Conservation (phyloP, 495 filamentous ascomycete species). For the Trypethelium eluteriae region DNA sequence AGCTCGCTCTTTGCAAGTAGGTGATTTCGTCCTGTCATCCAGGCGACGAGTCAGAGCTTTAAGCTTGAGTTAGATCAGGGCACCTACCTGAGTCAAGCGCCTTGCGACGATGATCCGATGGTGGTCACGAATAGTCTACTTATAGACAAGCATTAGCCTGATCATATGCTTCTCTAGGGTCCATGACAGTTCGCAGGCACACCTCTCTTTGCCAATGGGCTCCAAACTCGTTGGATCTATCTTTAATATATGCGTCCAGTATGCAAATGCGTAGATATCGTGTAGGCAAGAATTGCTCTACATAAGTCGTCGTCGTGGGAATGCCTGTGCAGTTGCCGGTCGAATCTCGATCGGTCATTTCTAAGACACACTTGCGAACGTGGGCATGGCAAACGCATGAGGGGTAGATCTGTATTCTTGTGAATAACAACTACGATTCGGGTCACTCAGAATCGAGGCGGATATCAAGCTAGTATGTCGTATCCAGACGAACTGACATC, state of each 20-base stretch:
- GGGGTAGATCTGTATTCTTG: background rate
- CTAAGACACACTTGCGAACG: background rate
- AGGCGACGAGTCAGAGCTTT: background rate
- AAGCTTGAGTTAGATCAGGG: background rate
- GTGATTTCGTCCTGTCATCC: background rate
- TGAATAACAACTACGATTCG: background rate
- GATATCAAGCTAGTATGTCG: background rate
- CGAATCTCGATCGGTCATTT: background rate
- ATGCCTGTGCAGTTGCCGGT: background rate
- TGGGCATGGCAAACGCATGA: background rate
- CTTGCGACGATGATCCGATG: background rate
- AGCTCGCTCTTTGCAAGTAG: background rate
- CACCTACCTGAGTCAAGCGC: background rate
- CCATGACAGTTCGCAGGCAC: background rate
- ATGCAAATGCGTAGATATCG: background rate
- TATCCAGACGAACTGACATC: background rate
- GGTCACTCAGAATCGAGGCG: background rate
- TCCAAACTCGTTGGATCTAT: background rate
- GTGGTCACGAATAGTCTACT: background rate
- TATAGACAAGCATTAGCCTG: background rate
- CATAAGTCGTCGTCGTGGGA: background rate
- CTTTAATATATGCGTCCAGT: conserved; percentile 1
- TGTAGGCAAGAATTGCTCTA: background rate
- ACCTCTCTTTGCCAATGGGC: background rate
- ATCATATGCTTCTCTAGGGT: background rate